A percentile compares a stretch with the other conserved stretches of the same genome.
Evolutionary conservation across 2,329 filamentous ascomycete genomes (phyloP).

Genomic region (Kalmusia sp.): DNA sequence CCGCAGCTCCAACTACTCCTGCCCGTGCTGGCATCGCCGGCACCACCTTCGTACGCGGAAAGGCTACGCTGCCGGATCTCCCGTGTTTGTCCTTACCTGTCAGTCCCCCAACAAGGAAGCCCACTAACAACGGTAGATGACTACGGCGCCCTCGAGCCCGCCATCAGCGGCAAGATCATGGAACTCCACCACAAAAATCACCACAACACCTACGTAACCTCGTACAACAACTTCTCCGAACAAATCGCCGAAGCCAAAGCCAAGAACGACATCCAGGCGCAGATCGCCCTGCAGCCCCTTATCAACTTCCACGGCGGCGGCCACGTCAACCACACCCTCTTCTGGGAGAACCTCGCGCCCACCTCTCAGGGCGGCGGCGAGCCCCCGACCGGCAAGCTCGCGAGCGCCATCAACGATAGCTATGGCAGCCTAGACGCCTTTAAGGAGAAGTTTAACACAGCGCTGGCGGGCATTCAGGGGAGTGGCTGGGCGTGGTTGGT

Average conservation of each 20-base stretch:
- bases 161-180: conserved; percentile 91
- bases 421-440: conserved; percentile 66
- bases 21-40: conserved; percentile 69
- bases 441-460: conserved; percentile 69
- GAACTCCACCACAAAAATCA: conserved; percentile 94
- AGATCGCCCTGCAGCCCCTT: conserved; percentile 63
- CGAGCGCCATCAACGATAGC: conserved; percentile 64
- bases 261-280: conserved; percentile 60
- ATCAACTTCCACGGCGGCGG: conserved; percentile 73
- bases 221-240: conserved; percentile 81
- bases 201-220: conserved; percentile 92
- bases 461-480: conserved; percentile 70
- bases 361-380: conserved; percentile 71
- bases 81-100: conserved; percentile 62
- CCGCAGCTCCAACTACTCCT: conserved; percentile 67
- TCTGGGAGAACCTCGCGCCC: conserved; percentile 75
- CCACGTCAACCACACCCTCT: conserved; percentile 72
- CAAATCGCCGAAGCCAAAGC: conserved; percentile 67
- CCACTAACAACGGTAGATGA: conserved; percentile 68
- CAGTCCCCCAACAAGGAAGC: neutral
- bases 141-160: conserved; percentile 90
- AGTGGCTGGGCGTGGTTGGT: conserved; percentile 70
- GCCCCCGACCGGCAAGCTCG: conserved; percentile 64
- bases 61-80: conserved; percentile 92
- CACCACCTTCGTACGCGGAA: conserved; percentile 81